Evolutionary conservation across 306 rosid species (phyloP), one percentile per base, ranked within the genome.

Genomic region (Datisca glomerata): DNA sequence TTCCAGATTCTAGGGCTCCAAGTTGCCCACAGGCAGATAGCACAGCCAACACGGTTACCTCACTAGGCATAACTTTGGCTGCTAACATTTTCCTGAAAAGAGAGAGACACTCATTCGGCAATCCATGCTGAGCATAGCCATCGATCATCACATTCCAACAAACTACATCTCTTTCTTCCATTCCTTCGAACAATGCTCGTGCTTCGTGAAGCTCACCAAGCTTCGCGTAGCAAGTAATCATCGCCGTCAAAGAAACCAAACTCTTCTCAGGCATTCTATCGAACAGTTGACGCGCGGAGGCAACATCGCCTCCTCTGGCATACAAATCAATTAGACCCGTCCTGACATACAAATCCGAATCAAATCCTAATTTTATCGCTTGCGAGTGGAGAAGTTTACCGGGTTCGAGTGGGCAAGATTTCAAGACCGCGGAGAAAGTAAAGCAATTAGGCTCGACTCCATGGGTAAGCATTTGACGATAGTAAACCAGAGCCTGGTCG

Each of bases 71-170:
- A 31, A 70, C 61, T 37, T 64, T 70, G 4, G 52, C 66, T 2
- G 21, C 55, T 51, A 78, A 41, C 96, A 85, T 81, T 59, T 51
- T 49, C 63, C 85, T 63, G 56, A 78, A 80, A 27, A 78, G 67
- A 42, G 55, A 55, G 55, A 80, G 57, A 12, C 76, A 68, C 46
- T 85, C 86, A 32, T 68, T 68, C 2, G 86, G 85, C 35, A 45
- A 49, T 55, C 91, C 93, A 53, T 69, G 67, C 31, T 75, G 82
- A 29, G 93, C 48, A 29, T 69, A 75, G 43, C 91, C 96, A 47
- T 73, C 86, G 42, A 78, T 75, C 78, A 85, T 85, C 68, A 78
- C 93, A 21, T 85, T 85, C 96, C 93, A 85, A 55, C 85, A 78
- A 46, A 81, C 78, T 52, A 65, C 74, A 53, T 85, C 91, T 33